Evolutionary conservation across 345 rosid genomes (phyloP).

Genomic region (Lepidium africanum): DNA sequence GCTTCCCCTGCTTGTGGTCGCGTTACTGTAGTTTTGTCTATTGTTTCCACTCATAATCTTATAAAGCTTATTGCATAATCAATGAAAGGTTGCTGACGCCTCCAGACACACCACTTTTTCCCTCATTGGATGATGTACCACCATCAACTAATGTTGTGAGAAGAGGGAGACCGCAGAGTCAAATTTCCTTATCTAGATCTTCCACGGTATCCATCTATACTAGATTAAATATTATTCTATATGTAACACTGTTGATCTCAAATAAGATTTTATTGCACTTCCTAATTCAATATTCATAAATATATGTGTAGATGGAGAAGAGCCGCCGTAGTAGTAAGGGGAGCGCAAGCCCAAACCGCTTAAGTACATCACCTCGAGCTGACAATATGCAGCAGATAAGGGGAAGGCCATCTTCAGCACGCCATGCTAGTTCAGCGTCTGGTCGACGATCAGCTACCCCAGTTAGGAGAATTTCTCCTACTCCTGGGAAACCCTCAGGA

Average conservation of each 20-base stretch:
- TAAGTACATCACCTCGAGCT: slow-evolving; percentile 84
- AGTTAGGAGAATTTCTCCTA: slow-evolving; percentile 65
- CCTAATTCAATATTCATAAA: background rate
- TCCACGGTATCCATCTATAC: slow-evolving; percentile 57
- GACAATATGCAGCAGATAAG: slow-evolving; percentile 58
- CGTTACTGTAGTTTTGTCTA: background rate
- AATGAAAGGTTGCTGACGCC: slow-evolving; percentile 90
- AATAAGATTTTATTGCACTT: slow-evolving; percentile 3
- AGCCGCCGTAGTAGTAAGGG: slow-evolving; percentile 87
- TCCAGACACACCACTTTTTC: slow-evolving; percentile 96
- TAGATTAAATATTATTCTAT: background rate
- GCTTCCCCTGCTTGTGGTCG: background rate
- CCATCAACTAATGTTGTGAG: slow-evolving; percentile 41
- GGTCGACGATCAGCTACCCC: slow-evolving; percentile 53
- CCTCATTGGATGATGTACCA: slow-evolving; percentile 72
- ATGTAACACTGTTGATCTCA: background rate
- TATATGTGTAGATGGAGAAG: slow-evolving; percentile 73
- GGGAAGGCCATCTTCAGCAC: slow-evolving; percentile 80
- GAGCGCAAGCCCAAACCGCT: slow-evolving; percentile 93
- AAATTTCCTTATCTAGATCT: slow-evolving; percentile 85
- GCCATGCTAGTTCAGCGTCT: slow-evolving; percentile 62
- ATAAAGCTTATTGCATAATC: slow-evolving; percentile 27
- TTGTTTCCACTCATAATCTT: slow-evolving; percentile 21
- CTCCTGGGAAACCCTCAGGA: slow-evolving; percentile 47
- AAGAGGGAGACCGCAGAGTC: slow-evolving; percentile 88